Evolutionary conservation across 2,329 filamentous ascomycete genomes (phyloP), one percentile per base, ranked within the genome.

Genomic region (Leptographium lundbergii): DNA sequence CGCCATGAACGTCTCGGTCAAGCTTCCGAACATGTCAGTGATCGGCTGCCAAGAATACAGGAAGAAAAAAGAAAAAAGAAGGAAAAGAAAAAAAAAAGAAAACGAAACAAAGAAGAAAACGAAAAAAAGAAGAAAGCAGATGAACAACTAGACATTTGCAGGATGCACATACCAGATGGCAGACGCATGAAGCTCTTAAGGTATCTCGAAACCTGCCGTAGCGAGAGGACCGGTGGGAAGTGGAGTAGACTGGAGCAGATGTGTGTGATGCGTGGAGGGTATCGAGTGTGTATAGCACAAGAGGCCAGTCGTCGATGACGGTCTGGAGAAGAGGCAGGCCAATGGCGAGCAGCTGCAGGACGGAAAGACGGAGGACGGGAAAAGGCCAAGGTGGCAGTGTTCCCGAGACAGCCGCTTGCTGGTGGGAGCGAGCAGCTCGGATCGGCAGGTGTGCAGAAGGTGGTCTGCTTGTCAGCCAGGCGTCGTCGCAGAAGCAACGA

Each of bases 1-100:
- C 29, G 67, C 65, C 68, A 69, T 68, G 60, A 63, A 63, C 61
- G 63, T 68, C 55, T 63, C 61, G 59, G 64, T 68, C 61, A 66
- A 62, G 58, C 67, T 70, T 61, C 64, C 62, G 17, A 67, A 61
- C 67, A 69, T 69, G 27, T 61, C 58, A 61, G 66, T 50, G 64
- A 63, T 65, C 7, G 19, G 14, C 9, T 3, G 39, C 17, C 45
- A 17, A 34, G n/a, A 54, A 19, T 5, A n/a, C 17, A 34, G 29
- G 25, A 5, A 34, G 2, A 27, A 13, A 53, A 3, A 19, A 53
- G 27, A 34, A 11, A 51, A 10, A 7, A 14, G 10, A 24, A 13
- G 14, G 48, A 9, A 14, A 9, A 51, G 22, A 5, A 5, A n/a
- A 9, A 24, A 9, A 9, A n/a, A 54, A 34, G 6, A 14, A 27